These are phyloP conservation scores for Cytospora piceae DNA, from an alignment of 2,329 filamentous ascomycete species.

Conservation along the genomic window DNA sequence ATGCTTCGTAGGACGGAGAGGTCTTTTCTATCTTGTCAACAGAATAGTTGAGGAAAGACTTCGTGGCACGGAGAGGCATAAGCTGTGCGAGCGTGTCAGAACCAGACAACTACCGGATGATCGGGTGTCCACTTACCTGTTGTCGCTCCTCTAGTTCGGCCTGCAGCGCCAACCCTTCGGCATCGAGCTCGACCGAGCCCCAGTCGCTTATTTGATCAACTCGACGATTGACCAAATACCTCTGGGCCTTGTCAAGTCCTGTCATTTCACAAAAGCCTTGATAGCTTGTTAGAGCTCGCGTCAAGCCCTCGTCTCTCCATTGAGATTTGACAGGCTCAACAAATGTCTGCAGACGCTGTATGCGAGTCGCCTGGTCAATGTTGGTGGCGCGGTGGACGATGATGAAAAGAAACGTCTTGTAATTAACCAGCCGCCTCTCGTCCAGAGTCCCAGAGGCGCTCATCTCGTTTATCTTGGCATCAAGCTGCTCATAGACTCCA, in stretches of 20 bases:
- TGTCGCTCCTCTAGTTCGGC: constrained; percentile 76
- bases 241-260: constrained; percentile 77
- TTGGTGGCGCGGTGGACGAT: constrained; percentile 87
- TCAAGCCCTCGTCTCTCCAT: constrained; percentile 76
- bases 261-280: constrained; percentile 78
- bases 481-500: constrained; percentile 84
- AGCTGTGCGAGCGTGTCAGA: constrained; percentile 45
- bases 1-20: constrained; percentile 73
- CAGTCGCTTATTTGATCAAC: constrained; percentile 82
- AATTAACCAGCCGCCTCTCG: constrained; percentile 82
- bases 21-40: constrained; percentile 84
- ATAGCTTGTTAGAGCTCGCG: constrained; percentile 72
- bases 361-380: constrained; percentile 71
- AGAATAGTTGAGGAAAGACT: constrained; percentile 88
- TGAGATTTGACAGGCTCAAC: constrained; percentile 78
- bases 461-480: constrained; percentile 81
- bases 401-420: constrained; percentile 89
- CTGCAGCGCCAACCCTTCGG: constrained; percentile 79
- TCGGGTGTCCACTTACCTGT: constrained; percentile 51
- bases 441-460: constrained; percentile 73
- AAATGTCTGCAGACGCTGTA: constrained; percentile 75
- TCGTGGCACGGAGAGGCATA: constrained; percentile 83
- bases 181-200: constrained; percentile 76
- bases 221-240: constrained; percentile 73
- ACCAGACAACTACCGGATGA: no score